Evolutionary conservation across 2,329 filamentous ascomycete species (phyloP).

Genomic region (Corynespora cassiicola): DNA sequence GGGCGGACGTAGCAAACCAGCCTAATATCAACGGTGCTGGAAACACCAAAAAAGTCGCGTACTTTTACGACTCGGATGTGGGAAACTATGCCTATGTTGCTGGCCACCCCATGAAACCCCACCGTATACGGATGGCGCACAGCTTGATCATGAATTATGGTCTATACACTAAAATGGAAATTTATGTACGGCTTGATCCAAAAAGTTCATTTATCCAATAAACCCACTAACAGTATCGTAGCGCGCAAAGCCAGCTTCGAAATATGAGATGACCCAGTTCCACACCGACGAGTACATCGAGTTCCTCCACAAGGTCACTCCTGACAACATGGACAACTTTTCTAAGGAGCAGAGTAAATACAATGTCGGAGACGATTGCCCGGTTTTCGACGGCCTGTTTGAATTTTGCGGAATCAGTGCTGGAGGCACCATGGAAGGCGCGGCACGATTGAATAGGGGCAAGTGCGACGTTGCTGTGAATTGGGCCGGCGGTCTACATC

Average conservation of each 20-base stretch:
- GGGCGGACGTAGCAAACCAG: no score
- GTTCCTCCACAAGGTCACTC: constrained; percentile 84
- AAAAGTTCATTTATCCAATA: no score
- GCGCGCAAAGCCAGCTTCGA: constrained; percentile 60
- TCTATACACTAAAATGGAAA: constrained; percentile 76
- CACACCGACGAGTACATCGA: constrained; percentile 77
- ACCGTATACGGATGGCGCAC: constrained; percentile 70
- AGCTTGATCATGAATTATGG: constrained; percentile 75
- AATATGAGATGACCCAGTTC: constrained; percentile 76
- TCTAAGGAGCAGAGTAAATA: constrained; percentile 85
- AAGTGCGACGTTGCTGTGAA: constrained; percentile 72
- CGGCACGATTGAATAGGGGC: constrained; percentile 69
- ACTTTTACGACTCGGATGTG: constrained; percentile 98
- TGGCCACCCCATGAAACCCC: constrained; percentile 72
- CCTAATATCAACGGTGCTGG: constrained; percentile 28
- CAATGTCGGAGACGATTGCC: constrained; percentile 69
- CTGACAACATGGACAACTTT: constrained; percentile 97
- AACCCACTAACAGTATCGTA: constrained; percentile 23
- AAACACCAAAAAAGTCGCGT: constrained; percentile 80
- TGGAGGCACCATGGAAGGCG: constrained; percentile 74
- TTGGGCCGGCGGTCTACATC: constrained; percentile 57
- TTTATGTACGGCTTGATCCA: constrained; percentile 62
- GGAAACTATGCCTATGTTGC: constrained; percentile 96
- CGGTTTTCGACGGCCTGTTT: constrained; percentile 73
- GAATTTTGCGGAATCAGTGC: constrained; percentile 75